Evolutionary conservation across 805 yeast species (phyloP).

Genomic region (Metschnikowia vanudenii): DNA sequence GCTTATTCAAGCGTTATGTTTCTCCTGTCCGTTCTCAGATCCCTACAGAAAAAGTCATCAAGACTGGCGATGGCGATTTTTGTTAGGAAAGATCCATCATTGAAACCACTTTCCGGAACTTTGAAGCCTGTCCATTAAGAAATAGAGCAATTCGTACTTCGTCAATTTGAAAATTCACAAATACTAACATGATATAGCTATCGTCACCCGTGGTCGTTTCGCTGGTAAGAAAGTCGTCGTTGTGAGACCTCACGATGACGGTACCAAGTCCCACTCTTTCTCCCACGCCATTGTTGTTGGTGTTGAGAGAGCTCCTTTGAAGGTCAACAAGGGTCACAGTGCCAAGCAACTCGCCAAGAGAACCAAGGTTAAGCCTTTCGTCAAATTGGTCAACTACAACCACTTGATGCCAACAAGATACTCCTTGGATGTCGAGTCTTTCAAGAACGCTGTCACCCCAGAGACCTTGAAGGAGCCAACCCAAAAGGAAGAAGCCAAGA

Average conservation of each 20-base stretch:
- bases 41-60: no score
- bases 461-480: slow-evolving; percentile 97
- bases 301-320: slow-evolving; percentile 96
- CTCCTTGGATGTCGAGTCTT: slow-evolving; percentile 93
- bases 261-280: slow-evolving; percentile 97
- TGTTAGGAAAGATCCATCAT: no score
- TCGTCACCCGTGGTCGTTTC: slow-evolving; percentile 99
- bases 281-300: slow-evolving; percentile 99
- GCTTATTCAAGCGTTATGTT: no score
- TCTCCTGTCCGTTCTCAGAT: no score
- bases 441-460: slow-evolving; percentile 86
- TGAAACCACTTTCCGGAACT: no score
- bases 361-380: slow-evolving; percentile 98
- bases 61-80: no score
- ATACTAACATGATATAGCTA: slow-evolving; percentile 54
- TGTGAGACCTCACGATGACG: slow-evolving; percentile 97
- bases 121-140: no score
- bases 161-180: not conserved
- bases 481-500: slow-evolving; percentile 98
- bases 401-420: slow-evolving; percentile 99
- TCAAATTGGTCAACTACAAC: slow-evolving; percentile 99
- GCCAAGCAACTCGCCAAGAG: slow-evolving; percentile 96
- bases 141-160: not conserved
- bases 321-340: slow-evolving; percentile 92
- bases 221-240: slow-evolving; percentile 99